A percentile compares a stretch with the other conserved stretches of the same genome.
phyloP scores from a whole-genome alignment of 495 filamentous ascomycete species.

The Lentithecium fluviatile region DNA sequence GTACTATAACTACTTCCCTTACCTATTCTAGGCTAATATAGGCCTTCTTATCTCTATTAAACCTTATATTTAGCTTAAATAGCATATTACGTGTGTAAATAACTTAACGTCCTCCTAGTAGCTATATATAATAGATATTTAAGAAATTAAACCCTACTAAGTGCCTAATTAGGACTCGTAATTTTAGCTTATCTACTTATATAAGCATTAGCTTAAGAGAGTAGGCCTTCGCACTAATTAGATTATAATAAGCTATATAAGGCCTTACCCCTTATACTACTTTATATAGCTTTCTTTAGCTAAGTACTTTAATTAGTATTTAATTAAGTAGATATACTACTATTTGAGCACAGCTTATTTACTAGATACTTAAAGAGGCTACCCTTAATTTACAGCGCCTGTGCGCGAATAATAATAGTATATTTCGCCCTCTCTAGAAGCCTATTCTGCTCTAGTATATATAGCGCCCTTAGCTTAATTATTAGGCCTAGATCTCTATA shows the following conservation, averaged over 20 bases:
- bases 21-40: not conserved
- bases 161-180: conserved; percentile 17
- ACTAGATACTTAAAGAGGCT: conserved; percentile 3
- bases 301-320: conserved; percentile 14
- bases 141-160: conserved; percentile 23
- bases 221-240: conserved; percentile 9
- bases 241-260: conserved; percentile 3
- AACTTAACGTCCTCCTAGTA: conserved; percentile 7
- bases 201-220: no score
- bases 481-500: no score
- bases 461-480: no score
- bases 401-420: no score
- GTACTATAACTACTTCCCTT: no score
- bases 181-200: conserved; percentile 16
- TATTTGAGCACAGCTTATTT: conserved; percentile 1
- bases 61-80: conserved; percentile 1
- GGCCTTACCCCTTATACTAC: conserved; percentile 7
- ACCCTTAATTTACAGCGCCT: not conserved
- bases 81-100: conserved; percentile 13
- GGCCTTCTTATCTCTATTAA: not conserved
- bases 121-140: conserved; percentile 26
- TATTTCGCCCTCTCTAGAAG: not conserved
- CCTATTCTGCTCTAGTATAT: not conserved
- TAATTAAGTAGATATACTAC: conserved; percentile 25
- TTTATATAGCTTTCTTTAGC: conserved; percentile 26